phyloP scores from a whole-genome alignment of 495 filamentous ascomycete species.

The Echria macrotheca region DNA sequence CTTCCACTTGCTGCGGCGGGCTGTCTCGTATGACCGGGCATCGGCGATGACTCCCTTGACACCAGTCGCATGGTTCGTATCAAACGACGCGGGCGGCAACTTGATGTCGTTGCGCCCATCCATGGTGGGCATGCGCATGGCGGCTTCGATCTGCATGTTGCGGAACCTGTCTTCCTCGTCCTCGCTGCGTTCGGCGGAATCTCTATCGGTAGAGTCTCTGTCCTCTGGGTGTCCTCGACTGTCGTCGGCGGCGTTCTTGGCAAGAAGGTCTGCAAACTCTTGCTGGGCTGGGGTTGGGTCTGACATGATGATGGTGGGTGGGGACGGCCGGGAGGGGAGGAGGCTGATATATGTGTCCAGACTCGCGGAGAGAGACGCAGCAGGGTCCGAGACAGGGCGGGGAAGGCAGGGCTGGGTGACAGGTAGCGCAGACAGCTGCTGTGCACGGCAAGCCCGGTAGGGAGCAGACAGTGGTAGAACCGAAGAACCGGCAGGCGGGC shows the following conservation, averaged over 20 bases:
- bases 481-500: not conserved
- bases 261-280: constrained; percentile 73
- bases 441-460: constrained; percentile 21
- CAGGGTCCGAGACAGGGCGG: constrained; percentile 18
- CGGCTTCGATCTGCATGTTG: constrained; percentile 53
- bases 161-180: constrained; percentile 54
- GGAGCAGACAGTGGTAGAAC: constrained; percentile 7
- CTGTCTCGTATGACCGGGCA: constrained; percentile 82
- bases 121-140: constrained; percentile 52
- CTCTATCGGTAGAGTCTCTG: constrained; percentile 45
- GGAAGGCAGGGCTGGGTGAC: constrained; percentile 18
- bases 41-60: constrained; percentile 98
- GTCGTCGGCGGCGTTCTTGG: constrained; percentile 44
- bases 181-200: constrained; percentile 42
- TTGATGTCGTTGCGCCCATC: constrained; percentile 49
- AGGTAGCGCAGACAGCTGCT: constrained; percentile 23
- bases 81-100: constrained; percentile 56
- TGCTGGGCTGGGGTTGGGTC: constrained; percentile 64
- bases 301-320: constrained; percentile 45
- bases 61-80: constrained; percentile 72
- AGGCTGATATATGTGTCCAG: constrained; percentile 12
- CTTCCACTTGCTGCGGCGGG: constrained; percentile 60
- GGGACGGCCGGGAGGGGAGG: constrained; percentile 9
- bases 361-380: constrained; percentile 16
- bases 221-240: constrained; percentile 48